Evolutionary conservation across 495 filamentous ascomycete genomes (phyloP), one percentile per base, ranked within the genome.

Genomic region (Cryomyces minteri): DNA sequence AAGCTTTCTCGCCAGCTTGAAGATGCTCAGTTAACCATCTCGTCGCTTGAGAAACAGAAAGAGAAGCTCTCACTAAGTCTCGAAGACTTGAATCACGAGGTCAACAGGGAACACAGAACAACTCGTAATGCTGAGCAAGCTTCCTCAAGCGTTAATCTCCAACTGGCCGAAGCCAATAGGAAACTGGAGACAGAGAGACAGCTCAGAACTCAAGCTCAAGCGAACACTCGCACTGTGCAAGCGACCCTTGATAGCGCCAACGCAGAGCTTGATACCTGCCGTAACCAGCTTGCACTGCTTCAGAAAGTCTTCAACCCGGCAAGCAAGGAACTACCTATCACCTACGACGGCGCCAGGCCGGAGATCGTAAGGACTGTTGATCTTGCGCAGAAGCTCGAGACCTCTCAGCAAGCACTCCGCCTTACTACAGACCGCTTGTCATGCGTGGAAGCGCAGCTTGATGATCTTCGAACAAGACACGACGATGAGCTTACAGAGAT

Each of bases 31-130:
- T 63, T 95, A 30, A 79, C 79, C 8, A 77, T 95, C 43, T 80
- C 82, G 1, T 82, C 84, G 3, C 59, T 94, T 30, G 88, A 95
- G 61, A 96, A 96, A 67, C 85, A 94, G 59, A 87, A 93, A 47
- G 90, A 96, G 62, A 96, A 95, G 63, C 65, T 96, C 32, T 73
- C 87, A 18, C 68, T 98, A 43, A 86, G 70, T 53, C 60, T 95
- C 10, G 90, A 98, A 55, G 90, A 98, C 60, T 67, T 95, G 29
- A 94, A 88, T 52, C 90, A 98, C 58, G 88, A 96, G 61, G 72
- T 95, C 34, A 81, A 77, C 29, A 70, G 85, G 10, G 90, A 95
- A 59, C 88, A 90, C 52, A 90, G 95, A 64, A 78, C 78, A 36
- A 93, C 77, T 50, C 80, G 90, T 11, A 87, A 79, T 58, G 90